Base-by-base conservation (phyloP, 257 asterid species). In the Solanum peruvianum region DNA sequence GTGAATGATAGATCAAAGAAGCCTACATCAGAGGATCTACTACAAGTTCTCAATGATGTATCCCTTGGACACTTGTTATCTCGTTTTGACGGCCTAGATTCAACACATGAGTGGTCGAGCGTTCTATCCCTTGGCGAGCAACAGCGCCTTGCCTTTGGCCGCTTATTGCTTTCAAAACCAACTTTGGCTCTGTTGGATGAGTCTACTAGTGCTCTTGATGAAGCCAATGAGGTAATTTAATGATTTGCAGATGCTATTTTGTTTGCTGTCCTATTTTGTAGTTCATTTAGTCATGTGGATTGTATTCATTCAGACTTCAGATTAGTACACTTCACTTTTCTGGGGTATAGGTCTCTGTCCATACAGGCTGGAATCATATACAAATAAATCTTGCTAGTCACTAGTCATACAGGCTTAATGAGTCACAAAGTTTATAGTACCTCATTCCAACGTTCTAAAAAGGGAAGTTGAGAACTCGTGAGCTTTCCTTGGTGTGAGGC, bases 121-220 rank as follows among this genome's bases (percentile, higher is more conserved):
- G 96, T 94, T 87, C 98, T 95, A 71, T 95, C 98, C 84, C 93
- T 95, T 88, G 98, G 98, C 15, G 98, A 95, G 94, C 98, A 95
- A 89, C 98, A 93, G 72, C 96, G 98, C 10, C 92, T 95, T 82
- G 98, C 98, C 78, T 95, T 93, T 91, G 98, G 94, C 18, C 96
- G 98, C 60, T 85, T 95, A 86, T 89, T 95, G 92, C 95, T 94
- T 85, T 90, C 98, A 37, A 94, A 91, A 73, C 98, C 98, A 81
- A 86, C 87, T 75, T 86, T 94, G 92, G 94, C 89, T 86, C 89
- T 95, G 37, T 86, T 95, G 93, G 98, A 95, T 75, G 98, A 95
- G 90, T 91, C 98, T 73, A 95, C 98, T 20, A 95, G 98, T 89
- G 98, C 98, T 87, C 87, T 95, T 52, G 98, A 95, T 87, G 98